A percentile compares a stretch with the other conserved stretches of the same genome.
These are phyloP conservation scores for Eutypella sp. DNA, from an alignment of 2,329 filamentous ascomycete genomes.

Conservation along the genomic window DNA sequence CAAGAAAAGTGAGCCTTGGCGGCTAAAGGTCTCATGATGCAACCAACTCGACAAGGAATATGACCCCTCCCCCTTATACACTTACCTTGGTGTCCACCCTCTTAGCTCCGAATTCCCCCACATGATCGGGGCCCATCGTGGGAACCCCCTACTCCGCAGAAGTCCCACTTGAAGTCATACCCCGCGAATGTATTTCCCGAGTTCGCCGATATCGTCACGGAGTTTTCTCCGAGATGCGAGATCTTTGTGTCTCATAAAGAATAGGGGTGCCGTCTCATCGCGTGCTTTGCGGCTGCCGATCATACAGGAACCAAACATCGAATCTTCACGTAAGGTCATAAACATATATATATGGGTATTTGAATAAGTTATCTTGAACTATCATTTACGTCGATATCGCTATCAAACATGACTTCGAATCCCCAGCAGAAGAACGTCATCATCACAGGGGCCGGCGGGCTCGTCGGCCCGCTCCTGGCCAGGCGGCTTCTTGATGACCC, in stretches of 20 bases:
- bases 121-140: neutral
- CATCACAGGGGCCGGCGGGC: constrained; percentile 29
- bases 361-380: no score
- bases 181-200: neutral
- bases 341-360: no score
- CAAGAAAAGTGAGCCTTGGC: no score
- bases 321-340: no score
- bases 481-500: constrained; percentile 34
- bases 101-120: neutral
- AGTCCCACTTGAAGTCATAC: neutral
- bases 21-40: no score
- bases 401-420: constrained; percentile 16
- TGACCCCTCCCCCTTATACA: no score
- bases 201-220: neutral
- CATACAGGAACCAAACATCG: no score
- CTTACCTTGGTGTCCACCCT: neutral
- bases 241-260: no score
- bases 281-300: no score
- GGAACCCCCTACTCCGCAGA: neutral
- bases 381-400: neutral
- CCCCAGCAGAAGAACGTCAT: constrained; percentile 26
- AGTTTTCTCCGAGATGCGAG: neutral
- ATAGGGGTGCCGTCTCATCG: no score
- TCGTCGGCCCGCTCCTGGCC: constrained; percentile 33
- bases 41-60: no score